Percentiles rank a stretch among this genome's conserved stretches.
Conservation (phyloP, 306 rosid species). For the Begonia loranthoides region DNA sequence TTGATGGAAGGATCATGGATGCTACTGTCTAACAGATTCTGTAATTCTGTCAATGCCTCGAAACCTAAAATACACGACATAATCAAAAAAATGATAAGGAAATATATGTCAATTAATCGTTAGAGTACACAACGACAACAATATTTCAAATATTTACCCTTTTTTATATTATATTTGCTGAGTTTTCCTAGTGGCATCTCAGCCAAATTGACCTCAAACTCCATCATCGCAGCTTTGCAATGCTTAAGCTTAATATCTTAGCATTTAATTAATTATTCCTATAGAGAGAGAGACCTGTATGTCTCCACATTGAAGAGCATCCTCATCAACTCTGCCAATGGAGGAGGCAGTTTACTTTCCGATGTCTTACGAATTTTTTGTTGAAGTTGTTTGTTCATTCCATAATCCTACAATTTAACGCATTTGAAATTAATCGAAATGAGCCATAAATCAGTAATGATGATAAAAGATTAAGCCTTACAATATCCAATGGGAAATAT, state of each 20-base stretch:
- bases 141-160: slow-evolving; percentile 32
- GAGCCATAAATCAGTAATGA: neutral
- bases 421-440: slow-evolving; percentile 1
- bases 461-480: slow-evolving; percentile 16
- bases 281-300: slow-evolving; percentile 51
- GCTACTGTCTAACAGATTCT: slow-evolving; percentile 46
- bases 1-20: slow-evolving; percentile 33
- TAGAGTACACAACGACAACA: neutral
- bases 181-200: slow-evolving; percentile 98
- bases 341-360: slow-evolving; percentile 54
- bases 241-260: slow-evolving; percentile 23
- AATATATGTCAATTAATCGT: neutral
- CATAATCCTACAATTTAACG: slow-evolving; percentile 63
- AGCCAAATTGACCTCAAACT: slow-evolving; percentile 88
- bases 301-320: slow-evolving; percentile 91
- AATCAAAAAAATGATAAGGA: slow-evolving; percentile 1
- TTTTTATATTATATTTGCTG: slow-evolving; percentile 79
- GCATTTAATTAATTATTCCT: slow-evolving; percentile 7
- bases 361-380: slow-evolving; percentile 28
- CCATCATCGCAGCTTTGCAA: slow-evolving; percentile 96
- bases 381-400: slow-evolving; percentile 54
- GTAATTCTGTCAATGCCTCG: slow-evolving; percentile 90
- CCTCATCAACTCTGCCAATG: slow-evolving; percentile 68
- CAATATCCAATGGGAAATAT: slow-evolving; percentile 92
- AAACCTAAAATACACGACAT: slow-evolving; percentile 44